These are phyloP conservation scores for Forsythia suspensa DNA, from an alignment of 257 asterid genomes.

Conservation along the genomic window DNA sequence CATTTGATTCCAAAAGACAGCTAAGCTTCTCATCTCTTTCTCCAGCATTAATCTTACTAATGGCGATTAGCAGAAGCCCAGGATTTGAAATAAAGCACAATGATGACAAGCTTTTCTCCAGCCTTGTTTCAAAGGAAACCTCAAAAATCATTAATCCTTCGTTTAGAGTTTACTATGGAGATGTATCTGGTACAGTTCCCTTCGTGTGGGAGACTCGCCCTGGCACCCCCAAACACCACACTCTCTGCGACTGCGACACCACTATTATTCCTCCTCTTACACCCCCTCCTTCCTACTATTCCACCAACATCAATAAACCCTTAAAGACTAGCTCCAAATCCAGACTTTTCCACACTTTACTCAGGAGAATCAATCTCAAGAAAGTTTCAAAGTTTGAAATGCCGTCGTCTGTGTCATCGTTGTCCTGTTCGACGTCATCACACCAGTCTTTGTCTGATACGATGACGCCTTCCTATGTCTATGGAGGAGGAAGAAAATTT, in stretches of 20 bases:
- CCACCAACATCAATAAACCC: slow-evolving; percentile 11
- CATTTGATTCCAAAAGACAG: too few species aligned
- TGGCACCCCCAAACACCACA: slow-evolving; percentile 49
- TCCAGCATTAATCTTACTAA: neutral
- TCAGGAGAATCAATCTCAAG: slow-evolving; percentile 29
- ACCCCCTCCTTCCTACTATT: slow-evolving; percentile 47
- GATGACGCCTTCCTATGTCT: neutral
- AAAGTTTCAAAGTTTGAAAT: neutral
- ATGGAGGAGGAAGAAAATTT: slow-evolving; percentile 23
- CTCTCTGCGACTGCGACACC: neutral
- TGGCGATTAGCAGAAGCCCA: slow-evolving; percentile 22
- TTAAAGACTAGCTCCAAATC: slow-evolving; percentile 29
- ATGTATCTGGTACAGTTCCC: slow-evolving; percentile 44
- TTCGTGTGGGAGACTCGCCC: slow-evolving; percentile 56
- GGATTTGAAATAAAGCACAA: slow-evolving; percentile 29
- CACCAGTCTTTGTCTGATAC: too few species aligned
- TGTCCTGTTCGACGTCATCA: slow-evolving; percentile 26
- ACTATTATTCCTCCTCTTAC: slow-evolving; percentile 44
- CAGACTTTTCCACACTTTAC: slow-evolving; percentile 29
- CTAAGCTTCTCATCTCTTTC: neutral
- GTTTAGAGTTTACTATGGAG: slow-evolving; percentile 49
- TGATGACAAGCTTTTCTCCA: slow-evolving; percentile 36
- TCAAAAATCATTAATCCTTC: slow-evolving; percentile 37
- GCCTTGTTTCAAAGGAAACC: slow-evolving; percentile 44
- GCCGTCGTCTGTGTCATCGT: slow-evolving; percentile 25